Evolutionary conservation across 495 filamentous ascomycete species (phyloP), one percentile per base, ranked within the genome.

Genomic region (Copromyces sp.): DNA sequence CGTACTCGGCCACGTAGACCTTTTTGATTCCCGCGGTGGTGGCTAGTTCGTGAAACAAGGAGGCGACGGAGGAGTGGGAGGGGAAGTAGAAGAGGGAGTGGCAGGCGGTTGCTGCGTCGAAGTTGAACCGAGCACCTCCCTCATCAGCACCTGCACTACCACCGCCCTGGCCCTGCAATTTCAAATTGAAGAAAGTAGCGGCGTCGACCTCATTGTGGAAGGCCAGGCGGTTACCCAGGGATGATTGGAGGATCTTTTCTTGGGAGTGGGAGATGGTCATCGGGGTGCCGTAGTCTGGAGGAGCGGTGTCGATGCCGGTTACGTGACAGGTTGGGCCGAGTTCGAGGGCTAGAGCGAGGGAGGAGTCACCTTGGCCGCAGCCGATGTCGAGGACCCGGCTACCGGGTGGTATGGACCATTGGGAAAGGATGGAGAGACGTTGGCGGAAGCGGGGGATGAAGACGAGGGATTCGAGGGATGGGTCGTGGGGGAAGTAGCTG

Each of bases 301-400:
- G 73, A 11, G 81, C 86, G 2, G 85, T 86, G 77, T 89, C 87
- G 35, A 88, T 70, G 7, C 83, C 86, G 32, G 79, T 80, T 35
- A 88, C 78, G 68, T 80, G 78, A 0, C 85, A 84, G 0, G 77
- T 68, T 14, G 80, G 73, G 6, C 83, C 82, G 2, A 88, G 84
- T 16, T 81, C 79, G 68, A 80, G 73, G 73, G 86, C 86, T 9
- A 88, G 80, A 9, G 80, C 84, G 16, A 79, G 76, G 0, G 86
- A 86, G 73, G 78, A 82, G 71, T 86, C 84, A 4, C 86, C 87
- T 72, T 88, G 86, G 20, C 86, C 86, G 78, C 86, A 88, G 68
- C 86, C 87, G 39, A 89, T 73, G 75, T 88, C 87, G 6, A 89
- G 81, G 40, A 87, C 75, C 41, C 81, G 83, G 17, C 79, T 77